phyloP scores from a whole-genome alignment of 345 rosid genomes.

The Camelina neglecta region DNA sequence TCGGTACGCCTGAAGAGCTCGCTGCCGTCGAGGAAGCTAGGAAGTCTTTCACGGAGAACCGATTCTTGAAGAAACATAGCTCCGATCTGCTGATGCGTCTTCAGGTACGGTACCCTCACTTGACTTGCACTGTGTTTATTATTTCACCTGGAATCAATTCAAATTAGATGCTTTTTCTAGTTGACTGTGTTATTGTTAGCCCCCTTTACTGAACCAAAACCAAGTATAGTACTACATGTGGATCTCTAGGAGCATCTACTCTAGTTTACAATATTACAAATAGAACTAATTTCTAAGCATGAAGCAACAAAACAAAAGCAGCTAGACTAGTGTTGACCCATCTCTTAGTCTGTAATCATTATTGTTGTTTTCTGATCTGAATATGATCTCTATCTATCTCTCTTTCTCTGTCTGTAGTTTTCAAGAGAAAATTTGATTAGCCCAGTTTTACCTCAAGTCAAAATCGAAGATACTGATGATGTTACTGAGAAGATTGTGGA shows the following conservation, averaged over 20 bases:
- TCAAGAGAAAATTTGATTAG: slow-evolving; percentile 58
- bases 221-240: too few species aligned
- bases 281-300: too few species aligned
- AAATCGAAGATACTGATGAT: slow-evolving; percentile 60
- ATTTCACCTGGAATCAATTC: too few species aligned
- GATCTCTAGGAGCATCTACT: too few species aligned
- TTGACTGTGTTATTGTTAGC: too few species aligned
- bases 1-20: slow-evolving; percentile 68
- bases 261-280: too few species aligned
- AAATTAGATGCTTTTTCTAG: too few species aligned
- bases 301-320: too few species aligned
- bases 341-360: too few species aligned
- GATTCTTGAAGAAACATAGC: slow-evolving; percentile 76
- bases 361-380: background rate
- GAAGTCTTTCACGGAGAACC: slow-evolving; percentile 53
- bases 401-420: slow-evolving; percentile 52
- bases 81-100: slow-evolving; percentile 88
- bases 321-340: too few species aligned
- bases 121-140: too few species aligned
- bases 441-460: slow-evolving; percentile 56
- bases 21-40: slow-evolving; percentile 68
- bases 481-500: slow-evolving; percentile 67
- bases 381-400: background rate
- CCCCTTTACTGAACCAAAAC: too few species aligned
- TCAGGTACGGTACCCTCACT: slow-evolving; percentile 52